Evolutionary conservation across 352 stramenopile genomes (phyloP).

Genomic region (Pythium apleroticum): DNA sequence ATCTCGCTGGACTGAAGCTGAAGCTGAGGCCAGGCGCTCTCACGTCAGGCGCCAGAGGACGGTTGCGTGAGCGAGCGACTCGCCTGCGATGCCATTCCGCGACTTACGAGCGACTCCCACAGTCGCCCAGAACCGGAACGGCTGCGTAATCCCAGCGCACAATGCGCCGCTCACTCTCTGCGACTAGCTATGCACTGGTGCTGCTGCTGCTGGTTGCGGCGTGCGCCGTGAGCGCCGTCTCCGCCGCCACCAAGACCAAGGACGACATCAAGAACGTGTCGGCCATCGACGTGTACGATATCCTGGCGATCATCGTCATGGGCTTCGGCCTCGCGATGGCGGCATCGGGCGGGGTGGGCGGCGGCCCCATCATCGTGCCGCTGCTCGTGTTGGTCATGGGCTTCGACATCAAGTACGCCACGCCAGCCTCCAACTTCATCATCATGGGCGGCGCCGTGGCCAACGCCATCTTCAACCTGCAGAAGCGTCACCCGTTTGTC

Average conservation of each 20-base stretch:
- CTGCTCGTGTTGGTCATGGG: conserved; percentile 61
- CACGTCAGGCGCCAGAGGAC: background rate
- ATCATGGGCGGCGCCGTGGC: conserved; percentile 64
- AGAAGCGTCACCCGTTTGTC: conserved; percentile 55
- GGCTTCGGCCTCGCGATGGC: conserved; percentile 43
- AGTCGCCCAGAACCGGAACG: background rate
- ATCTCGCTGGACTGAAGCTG: background rate
- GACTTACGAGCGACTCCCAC: background rate
- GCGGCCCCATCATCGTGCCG: conserved; percentile 53
- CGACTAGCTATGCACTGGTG: background rate
- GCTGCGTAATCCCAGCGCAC: background rate
- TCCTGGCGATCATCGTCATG: conserved; percentile 52
- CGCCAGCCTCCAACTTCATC: conserved; percentile 57
- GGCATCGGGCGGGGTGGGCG: conserved; percentile 48
- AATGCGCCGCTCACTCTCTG: background rate
- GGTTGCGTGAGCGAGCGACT: background rate
- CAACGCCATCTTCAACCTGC: conserved; percentile 64
- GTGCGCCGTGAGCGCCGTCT: background rate
- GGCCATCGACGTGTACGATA: conserved; percentile 42
- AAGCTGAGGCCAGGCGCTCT: background rate
- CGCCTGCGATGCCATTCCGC: background rate
- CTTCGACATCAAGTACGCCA: conserved; percentile 70
- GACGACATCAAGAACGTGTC: conserved; percentile 32
- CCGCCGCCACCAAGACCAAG: conserved; percentile 14
- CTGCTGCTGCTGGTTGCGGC: background rate